Conservation (phyloP, 2,329 filamentous ascomycete species). For the Fusarium agapanthi region DNA sequence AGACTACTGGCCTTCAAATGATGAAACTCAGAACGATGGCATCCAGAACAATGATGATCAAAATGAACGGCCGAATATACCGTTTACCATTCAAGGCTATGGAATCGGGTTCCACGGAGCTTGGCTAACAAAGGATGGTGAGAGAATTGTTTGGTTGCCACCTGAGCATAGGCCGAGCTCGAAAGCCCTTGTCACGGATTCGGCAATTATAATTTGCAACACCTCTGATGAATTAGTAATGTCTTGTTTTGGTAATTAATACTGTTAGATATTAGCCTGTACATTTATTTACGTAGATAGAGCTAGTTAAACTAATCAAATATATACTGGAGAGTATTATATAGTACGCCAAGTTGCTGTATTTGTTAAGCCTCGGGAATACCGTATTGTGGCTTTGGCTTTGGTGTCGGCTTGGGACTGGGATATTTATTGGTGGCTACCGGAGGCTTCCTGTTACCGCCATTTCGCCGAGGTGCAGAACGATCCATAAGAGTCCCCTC, state of each 20-base stretch:
- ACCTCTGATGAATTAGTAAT: not conserved
- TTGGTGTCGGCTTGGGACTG: not conserved
- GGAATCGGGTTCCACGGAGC: not conserved
- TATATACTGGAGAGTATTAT: not conserved
- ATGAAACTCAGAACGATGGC: accelerated
- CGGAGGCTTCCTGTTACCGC: not conserved
- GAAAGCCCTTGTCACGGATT: not conserved
- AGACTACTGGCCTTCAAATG: not conserved
- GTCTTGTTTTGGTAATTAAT: not conserved
- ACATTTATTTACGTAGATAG: not conserved
- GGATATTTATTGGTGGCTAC: not conserved
- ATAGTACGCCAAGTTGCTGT: not conserved
- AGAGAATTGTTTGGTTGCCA: not conserved
- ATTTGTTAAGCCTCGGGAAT: accelerated
- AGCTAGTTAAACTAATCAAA: accelerated
- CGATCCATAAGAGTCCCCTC: accelerated
- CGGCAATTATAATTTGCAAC: not conserved
- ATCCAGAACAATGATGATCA: not conserved
- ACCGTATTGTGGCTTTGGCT: accelerated
- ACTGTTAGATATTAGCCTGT: not conserved
- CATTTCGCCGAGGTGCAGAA: not conserved
- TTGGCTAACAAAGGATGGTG: not conserved
- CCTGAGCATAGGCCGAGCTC: not conserved
- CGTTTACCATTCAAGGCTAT: not conserved
- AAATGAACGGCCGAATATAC: not conserved